phyloP scores from a whole-genome alignment of 768 basidiomycete species.

The Asterophora lycoperdoides region DNA sequence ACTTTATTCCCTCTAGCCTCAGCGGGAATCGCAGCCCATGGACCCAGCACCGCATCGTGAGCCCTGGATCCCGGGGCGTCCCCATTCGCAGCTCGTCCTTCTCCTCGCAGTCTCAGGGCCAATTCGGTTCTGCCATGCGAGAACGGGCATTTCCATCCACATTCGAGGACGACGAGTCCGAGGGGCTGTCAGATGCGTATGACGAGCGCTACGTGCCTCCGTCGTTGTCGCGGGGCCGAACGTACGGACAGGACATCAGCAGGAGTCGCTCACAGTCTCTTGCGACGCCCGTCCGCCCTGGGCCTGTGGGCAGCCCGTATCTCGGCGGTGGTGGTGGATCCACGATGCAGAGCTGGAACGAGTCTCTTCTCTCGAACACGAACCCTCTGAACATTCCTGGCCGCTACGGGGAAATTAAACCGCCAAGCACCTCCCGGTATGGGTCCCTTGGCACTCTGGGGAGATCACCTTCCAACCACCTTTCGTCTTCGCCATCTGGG shows the following conservation, averaged over 20 bases:
- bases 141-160: conserved; percentile 69
- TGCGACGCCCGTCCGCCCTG: conserved; percentile 55
- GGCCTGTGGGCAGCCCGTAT: conserved; percentile 49
- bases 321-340: conserved; percentile 29
- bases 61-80: conserved; percentile 33
- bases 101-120: conserved; percentile 49
- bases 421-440: conserved; percentile 59
- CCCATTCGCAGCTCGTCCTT: conserved; percentile 68
- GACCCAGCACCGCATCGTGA: conserved; percentile 44
- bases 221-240: conserved; percentile 51
- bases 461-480: conserved; percentile 52
- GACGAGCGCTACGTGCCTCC: conserved; percentile 51
- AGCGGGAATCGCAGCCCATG: conserved; percentile 40
- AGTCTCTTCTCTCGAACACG: conserved; percentile 51
- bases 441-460: conserved; percentile 55
- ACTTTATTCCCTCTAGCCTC: conserved; percentile 47
- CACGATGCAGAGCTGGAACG: conserved; percentile 57
- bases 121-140: conserved; percentile 63
- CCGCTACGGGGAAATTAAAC: conserved; percentile 61
- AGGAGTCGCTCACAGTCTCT: conserved; percentile 77
- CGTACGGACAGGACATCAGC: conserved; percentile 57
- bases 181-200: conserved; percentile 56
- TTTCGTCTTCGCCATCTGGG: conserved; percentile 44
- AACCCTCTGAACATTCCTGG: conserved; percentile 55
- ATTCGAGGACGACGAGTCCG: conserved; percentile 78